A percentile compares a stretch with the other conserved stretches of the same genome.
These are phyloP conservation scores for Penicillium cinerascens DNA, from an alignment of 495 filamentous ascomycete genomes.

Conservation along the genomic window DNA sequence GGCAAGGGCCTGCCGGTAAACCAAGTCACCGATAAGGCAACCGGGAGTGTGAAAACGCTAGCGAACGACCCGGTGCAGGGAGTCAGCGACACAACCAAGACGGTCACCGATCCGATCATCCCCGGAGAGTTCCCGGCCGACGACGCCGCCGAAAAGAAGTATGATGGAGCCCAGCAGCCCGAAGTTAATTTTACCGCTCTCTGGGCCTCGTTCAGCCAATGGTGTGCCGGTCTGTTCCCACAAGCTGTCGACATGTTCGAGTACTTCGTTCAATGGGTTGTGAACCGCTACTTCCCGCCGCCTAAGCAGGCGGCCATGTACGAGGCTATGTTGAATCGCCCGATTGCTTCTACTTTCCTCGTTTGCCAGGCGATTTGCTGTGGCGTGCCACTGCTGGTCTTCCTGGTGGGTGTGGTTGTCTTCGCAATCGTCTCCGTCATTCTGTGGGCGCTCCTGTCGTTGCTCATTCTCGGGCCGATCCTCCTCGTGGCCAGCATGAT, in stretches of 20 bases:
- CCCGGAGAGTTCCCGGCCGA: slow-evolving; percentile 35
- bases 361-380: slow-evolving; percentile 39
- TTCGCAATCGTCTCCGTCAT: slow-evolving; percentile 35
- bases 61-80: slow-evolving; percentile 17
- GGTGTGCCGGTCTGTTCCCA: slow-evolving; percentile 20
- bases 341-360: slow-evolving; percentile 33
- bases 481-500: slow-evolving; percentile 36
- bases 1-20: slow-evolving; percentile 17
- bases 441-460: slow-evolving; percentile 33
- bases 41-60: slow-evolving; percentile 16
- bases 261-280: slow-evolving; percentile 18
- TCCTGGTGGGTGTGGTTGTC: slow-evolving; percentile 32
- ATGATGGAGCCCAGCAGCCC: slow-evolving; percentile 11
- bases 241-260: slow-evolving; percentile 31
- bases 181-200: slow-evolving; percentile 19
- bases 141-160: slow-evolving; percentile 18
- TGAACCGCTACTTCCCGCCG: slow-evolving; percentile 28
- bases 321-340: slow-evolving; percentile 28
- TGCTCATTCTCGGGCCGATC: slow-evolving; percentile 37
- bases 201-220: slow-evolving; percentile 12
- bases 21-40: slow-evolving; percentile 14
- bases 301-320: slow-evolving; percentile 30
- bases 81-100: slow-evolving; percentile 17
- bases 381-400: slow-evolving; percentile 35
- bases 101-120: slow-evolving; percentile 20